Base-by-base conservation (phyloP, 1,139 yeast genomes). In the Candida sanyaensis region DNA sequence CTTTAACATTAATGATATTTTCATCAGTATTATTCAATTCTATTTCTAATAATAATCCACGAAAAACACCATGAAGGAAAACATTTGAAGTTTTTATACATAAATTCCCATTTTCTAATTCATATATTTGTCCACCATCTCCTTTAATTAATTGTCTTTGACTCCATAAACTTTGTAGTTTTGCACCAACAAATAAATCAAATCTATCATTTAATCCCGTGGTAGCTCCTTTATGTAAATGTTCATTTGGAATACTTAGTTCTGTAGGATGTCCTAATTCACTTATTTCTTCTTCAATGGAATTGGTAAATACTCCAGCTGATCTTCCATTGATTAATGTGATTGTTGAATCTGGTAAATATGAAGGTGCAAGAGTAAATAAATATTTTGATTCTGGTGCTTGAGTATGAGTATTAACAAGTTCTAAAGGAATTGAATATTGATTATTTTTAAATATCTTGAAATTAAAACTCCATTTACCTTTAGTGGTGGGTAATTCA, bases 141-240 rank as follows among this genome's bases (percentile, higher is more conserved):
- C 95, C 96, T 54, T 81, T 79, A 41, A 88, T 77, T n/a, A 81
- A 73, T 63, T 88, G 96, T 50, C 88, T 72, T 47, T 81, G 75
- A 1, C 75, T 69, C 96, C 96, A 89, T 46, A 86, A 64, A 55
- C 90, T 81, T 59, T 84, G 88, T 46, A 88, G 65, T 59, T 86
- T 86, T 34, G 79, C 77, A 26, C 73, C 70, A 0, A 80, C 62
- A 47, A 84, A 56, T 56, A 61, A 55, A 52, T 81, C 85, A 55
- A 80, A 78, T 17, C 73, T 68, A 52, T 80, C 84, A 48, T 73
- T 73, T 34, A 78, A 59, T 2, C 80, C 83, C 0, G 73, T 64
- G 2, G 83, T 74, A 21, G 81, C 79, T 0, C 80, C 80, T 36
- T 61, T 55, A 48, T 73, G 73, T 23, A 75, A 57, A 50, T 75